Percentiles rank a stretch among this genome's conserved stretches.
phyloP scores from a whole-genome alignment of 176 grass and related monocot species.

The Guadua angustifolia region DNA sequence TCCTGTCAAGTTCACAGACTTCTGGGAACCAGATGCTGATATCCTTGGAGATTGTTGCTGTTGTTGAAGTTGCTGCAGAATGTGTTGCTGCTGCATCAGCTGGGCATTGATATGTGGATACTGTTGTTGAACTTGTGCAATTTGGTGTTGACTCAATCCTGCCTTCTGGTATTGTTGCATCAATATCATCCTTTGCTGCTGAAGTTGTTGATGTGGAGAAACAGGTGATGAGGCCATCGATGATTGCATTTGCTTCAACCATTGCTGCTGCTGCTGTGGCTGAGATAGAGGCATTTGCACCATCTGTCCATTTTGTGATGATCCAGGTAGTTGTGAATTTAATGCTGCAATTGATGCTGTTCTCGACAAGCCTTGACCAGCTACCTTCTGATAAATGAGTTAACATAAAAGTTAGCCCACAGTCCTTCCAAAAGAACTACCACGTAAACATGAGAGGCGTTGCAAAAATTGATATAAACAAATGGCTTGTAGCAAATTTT shows the following conservation, averaged over 20 bases:
- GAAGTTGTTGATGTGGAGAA: conserved; percentile 67
- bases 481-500: background rate
- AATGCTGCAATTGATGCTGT: conserved; percentile 67
- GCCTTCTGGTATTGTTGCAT: conserved; percentile 70
- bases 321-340: conserved; percentile 72
- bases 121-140: conserved; percentile 69
- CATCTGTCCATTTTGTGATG: conserved; percentile 77
- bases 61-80: conserved; percentile 56
- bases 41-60: conserved; percentile 83
- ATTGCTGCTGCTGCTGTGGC: conserved; percentile 76
- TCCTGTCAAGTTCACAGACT: conserved; percentile 65
- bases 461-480: background rate
- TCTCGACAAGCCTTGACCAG: conserved; percentile 72
- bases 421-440: background rate
- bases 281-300: conserved; percentile 65
- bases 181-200: conserved; percentile 67
- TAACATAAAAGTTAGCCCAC: background rate
- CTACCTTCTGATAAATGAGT: conserved; percentile 70
- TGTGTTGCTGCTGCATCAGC: conserved; percentile 61
- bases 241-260: conserved; percentile 79
- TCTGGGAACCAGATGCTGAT: conserved; percentile 67
- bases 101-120: conserved; percentile 64
- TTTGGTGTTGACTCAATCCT: conserved; percentile 60
- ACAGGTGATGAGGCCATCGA: conserved; percentile 57
- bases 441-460: background rate